Evolutionary conservation across 1,284 basidiomycete genomes (phyloP), one percentile per base, ranked within the genome.

Genomic region (Neotropicomus parvogracilis): DNA sequence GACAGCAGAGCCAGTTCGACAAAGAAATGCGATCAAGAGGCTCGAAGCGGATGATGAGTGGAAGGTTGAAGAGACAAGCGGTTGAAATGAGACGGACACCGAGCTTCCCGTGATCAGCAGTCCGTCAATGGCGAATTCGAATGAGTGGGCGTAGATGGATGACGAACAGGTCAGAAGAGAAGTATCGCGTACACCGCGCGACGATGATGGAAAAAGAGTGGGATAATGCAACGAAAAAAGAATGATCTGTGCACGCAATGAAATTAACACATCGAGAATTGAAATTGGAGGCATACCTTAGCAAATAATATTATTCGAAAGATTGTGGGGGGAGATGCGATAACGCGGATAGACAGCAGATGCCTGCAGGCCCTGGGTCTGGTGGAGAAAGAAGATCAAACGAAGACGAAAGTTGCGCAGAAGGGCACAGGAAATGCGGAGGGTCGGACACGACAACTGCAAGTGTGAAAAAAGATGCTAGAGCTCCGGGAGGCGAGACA

Each of bases 241-340:
- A 36, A 20, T 29, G 34, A 27, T 45, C 52, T 66, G 9, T 29
- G n/a, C 2, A 16, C 7, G n/a, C 2, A 17, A 42, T 49, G 10
- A 40, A 33, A 14, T 28, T 28, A 38, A 21, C 35, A 27, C 21
- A 12, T 28, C 9, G 3, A 41, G 12, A 2, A 6, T 19, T 28
- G 13, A 13, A n/a, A 31, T n/a, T n/a, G n/a, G n/a, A 13, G 27
- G 2, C 49, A 16, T 51, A 64, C 64, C 57, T 60, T 27, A 2
- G 32, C 3, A 20, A 46, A 55, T 47, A 49, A 39, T 21, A 35
- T 38, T 46, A 48, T 24, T 29, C 19, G 27, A 57, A 48, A 9
- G 62, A 50, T 10, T 27, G 44, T 44, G 28, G 14, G 32, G 21
- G 10, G 26, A n/a, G 13, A 14, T 14, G 14, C 2, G 26, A 32